Evolutionary conservation across 2,329 filamentous ascomycete species (phyloP), one percentile per base, ranked within the genome.

Genomic region (Fusarium bactridioides): DNA sequence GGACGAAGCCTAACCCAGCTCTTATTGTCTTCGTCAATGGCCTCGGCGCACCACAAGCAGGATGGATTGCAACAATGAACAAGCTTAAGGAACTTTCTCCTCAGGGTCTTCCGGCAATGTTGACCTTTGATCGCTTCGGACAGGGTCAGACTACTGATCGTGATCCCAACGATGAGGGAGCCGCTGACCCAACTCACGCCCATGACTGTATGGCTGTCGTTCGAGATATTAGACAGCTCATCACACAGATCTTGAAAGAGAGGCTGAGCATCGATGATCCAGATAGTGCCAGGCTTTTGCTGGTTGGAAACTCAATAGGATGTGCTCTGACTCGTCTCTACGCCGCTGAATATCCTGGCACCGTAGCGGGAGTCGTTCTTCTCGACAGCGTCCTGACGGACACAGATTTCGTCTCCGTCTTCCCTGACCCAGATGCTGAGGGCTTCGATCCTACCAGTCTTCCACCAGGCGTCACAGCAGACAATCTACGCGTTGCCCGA

Each of bases 361-460:
- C 80, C 0, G 84, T 88, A 0, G 80, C 82, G 0, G 87, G 81
- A 1, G 78, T 86, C 7, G 38, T 90, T 3, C 83, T 90, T 13
- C 84, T 91, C 3, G 88, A 90, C 75, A 88, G 85, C 40, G 86
- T 88, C 69, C 85, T 90, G 76, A 86, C 88, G 21, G 88, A 90
- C 74, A 84, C 84, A 1, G 86, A 90, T 72, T 86, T 87, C 35
- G 83, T 88, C 4, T 86, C 84, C 10, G 68, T 89, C 9, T 88
- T 87, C 75, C 88, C 88, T 0, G 84, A 90, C 69, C 87, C 88
- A 0, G 86, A 88, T 61, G 80, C 79, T 1, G 67, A 81, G 2
- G 79, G 63, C 9, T 89, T 89, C 69, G 82, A 87, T 1, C 53
- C 74, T 76, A 73, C 48, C 76, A 74, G 21, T 2, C 48, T 78